These are phyloP conservation scores for Bruguiera hainesii DNA, from an alignment of 441 rosid species.

Conservation along the genomic window DNA sequence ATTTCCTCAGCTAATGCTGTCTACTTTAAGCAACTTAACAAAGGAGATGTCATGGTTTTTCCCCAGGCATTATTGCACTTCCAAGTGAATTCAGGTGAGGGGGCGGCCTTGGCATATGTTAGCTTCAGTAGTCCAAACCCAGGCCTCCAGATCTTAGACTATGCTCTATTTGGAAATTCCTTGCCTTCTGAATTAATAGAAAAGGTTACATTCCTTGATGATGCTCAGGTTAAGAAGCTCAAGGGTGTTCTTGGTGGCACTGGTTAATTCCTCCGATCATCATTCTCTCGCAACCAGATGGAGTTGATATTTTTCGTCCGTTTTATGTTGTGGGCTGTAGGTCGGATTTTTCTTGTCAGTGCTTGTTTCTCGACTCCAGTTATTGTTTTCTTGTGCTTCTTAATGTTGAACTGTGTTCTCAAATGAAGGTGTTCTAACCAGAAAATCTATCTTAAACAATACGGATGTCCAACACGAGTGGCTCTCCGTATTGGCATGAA, in stretches of 20 bases:
- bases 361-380: too few species aligned
- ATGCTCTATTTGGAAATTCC: constrained; percentile 55
- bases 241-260: constrained; percentile 84
- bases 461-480: too few species aligned
- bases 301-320: too few species aligned
- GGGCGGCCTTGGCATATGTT: constrained; percentile 43
- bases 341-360: too few species aligned
- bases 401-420: too few species aligned
- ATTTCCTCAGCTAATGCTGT: constrained; percentile 54
- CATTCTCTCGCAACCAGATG: neutral
- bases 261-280: constrained; percentile 25
- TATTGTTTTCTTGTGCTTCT: too few species aligned
- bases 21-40: constrained; percentile 44
- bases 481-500: too few species aligned
- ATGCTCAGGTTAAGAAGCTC: constrained; percentile 70
- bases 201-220: constrained; percentile 64
- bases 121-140: constrained; percentile 63
- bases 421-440: too few species aligned
- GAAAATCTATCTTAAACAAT: too few species aligned
- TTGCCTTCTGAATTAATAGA: constrained; percentile 56
- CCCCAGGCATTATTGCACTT: constrained; percentile 77
- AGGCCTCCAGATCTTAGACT: constrained; percentile 65
- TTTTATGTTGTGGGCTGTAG: too few species aligned
- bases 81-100: constrained; percentile 47
- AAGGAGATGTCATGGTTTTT: constrained; percentile 65